phyloP scores from a whole-genome alignment of 2,329 filamentous ascomycete genomes.

The Didymella pinodella region DNA sequence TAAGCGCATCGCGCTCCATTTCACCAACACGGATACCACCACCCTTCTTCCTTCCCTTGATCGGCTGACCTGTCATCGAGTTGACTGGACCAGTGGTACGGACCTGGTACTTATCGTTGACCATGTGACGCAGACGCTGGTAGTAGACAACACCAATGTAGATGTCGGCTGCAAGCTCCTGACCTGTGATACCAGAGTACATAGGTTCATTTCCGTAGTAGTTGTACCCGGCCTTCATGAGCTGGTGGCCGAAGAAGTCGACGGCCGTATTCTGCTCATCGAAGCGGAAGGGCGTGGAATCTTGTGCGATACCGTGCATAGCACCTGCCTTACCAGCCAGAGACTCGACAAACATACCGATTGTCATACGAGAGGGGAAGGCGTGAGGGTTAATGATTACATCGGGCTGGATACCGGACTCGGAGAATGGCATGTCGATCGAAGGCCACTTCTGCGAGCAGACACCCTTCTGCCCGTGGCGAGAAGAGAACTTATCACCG shows the following conservation, averaged over 20 bases:
- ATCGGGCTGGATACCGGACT: constrained; percentile 95
- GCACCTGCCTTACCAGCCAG: constrained; percentile 94
- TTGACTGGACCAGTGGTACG: constrained; percentile 94
- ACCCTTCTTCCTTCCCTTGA: constrained; percentile 95
- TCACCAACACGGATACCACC: constrained; percentile 99
- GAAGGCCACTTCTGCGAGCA: constrained; percentile 94
- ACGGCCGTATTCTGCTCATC: constrained; percentile 89
- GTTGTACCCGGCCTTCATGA: constrained; percentile 95
- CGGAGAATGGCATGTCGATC: constrained; percentile 94
- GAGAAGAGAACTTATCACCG: constrained; percentile 98
- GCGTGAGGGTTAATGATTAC: constrained; percentile 99
- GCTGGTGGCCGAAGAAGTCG: constrained; percentile 95
- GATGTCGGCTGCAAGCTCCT: constrained; percentile 93
- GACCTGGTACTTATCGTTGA: constrained; percentile 99
- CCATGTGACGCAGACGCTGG: constrained; percentile 97
- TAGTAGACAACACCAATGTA: constrained; percentile 98
- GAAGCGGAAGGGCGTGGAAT: constrained; percentile 94
- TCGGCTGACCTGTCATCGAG: constrained; percentile 88
- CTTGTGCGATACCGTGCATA: constrained; percentile 93
- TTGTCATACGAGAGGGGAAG: constrained; percentile 99
- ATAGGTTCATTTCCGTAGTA: constrained; percentile 98
- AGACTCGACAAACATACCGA: constrained; percentile 98
- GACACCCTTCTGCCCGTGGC: constrained; percentile 98
- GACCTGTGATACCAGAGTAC: constrained; percentile 96
- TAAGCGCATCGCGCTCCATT: constrained; percentile 95